phyloP scores from a whole-genome alignment of 371 early-diverging fungal species.

The Rhizomucor pusillus region DNA sequence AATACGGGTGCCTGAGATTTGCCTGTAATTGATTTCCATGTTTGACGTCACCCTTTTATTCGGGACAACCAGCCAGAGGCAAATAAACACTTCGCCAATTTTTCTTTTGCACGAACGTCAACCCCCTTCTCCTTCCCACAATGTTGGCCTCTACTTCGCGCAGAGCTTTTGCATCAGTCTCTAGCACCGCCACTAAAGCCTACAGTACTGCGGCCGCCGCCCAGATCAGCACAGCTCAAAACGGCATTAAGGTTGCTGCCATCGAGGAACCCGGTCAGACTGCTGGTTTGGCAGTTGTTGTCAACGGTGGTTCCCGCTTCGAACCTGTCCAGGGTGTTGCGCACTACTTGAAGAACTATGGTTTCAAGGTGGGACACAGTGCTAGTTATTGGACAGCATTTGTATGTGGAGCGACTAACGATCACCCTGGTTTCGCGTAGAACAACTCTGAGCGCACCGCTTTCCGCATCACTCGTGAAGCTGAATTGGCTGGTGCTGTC shows the following conservation, averaged over 20 bases:
- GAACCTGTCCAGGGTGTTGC: conserved; percentile 84
- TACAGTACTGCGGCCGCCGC: conserved; percentile 51
- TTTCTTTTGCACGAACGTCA: neutral
- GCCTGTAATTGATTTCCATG: neutral
- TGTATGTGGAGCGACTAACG: neutral
- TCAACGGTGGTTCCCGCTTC: conserved; percentile 87
- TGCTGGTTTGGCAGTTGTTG: conserved; percentile 82
- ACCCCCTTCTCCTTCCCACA: neutral
- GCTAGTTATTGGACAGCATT: neutral
- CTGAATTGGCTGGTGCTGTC: conserved; percentile 90
- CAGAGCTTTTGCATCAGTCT: conserved; percentile 60
- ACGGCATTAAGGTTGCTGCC: conserved; percentile 62
- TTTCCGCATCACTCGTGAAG: conserved; percentile 87
- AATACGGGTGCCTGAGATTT: too few relatives aligned
- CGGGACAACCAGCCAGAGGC: neutral
- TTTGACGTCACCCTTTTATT: neutral
- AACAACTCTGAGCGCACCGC: conserved; percentile 82
- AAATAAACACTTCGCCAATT: neutral
- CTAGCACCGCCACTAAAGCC: conserved; percentile 51
- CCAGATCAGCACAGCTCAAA: conserved; percentile 45
- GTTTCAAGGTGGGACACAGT: conserved; percentile 77
- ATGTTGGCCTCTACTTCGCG: conserved; percentile 63
- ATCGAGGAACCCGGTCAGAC: conserved; percentile 65
- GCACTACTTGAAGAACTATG: conserved; percentile 88
- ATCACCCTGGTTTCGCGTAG: conserved; percentile 27